A percentile compares a stretch with the other conserved stretches of the same genome.
Conservation (phyloP, 805 yeast genomes). For the Metschnikowia matae region DNA sequence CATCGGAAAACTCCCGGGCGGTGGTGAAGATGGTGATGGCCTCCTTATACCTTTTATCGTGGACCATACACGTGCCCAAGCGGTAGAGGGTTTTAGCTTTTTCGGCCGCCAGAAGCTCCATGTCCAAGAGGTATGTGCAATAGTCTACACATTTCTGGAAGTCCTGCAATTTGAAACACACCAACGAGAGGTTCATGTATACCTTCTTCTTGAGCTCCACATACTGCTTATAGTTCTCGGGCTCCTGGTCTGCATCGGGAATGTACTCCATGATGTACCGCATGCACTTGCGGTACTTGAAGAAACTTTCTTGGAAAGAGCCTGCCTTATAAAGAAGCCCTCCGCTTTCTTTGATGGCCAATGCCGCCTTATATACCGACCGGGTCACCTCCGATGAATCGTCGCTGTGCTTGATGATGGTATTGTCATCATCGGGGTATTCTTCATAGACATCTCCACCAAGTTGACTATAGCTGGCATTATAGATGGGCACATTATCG, state of each 20-base stretch:
- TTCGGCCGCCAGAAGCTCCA: conserved; percentile 38
- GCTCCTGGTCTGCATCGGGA: conserved; percentile 65
- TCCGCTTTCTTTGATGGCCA: conserved; percentile 64
- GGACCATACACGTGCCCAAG: conserved; percentile 44
- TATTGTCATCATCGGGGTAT: conserved; percentile 66
- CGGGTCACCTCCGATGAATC: conserved; percentile 24
- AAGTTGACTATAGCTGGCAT: conserved; percentile 55
- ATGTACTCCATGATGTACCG: conserved; percentile 67
- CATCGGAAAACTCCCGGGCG: conserved; percentile 44
- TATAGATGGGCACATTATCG: conserved; percentile 53
- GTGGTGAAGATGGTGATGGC: conserved; percentile 45
- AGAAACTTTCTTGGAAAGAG: conserved; percentile 46
- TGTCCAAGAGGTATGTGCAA: conserved; percentile 53
- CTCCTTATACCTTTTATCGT: conserved; percentile 43
- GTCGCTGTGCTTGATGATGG: conserved; percentile 52
- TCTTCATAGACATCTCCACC: conserved; percentile 77
- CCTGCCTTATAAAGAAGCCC: conserved; percentile 54
- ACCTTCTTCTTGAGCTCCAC: conserved; percentile 48
- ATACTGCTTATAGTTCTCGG: conserved; percentile 48
- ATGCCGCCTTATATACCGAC: conserved; percentile 48
- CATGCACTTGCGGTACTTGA: conserved; percentile 63
- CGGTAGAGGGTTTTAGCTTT: conserved; percentile 58
- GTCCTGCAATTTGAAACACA: conserved; percentile 46
- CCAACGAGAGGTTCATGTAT: conserved; percentile 58
- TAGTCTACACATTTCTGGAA: conserved; percentile 50